Evolutionary conservation across 768 basidiomycete genomes (phyloP).

Genomic region (Naganishia vishniacii): DNA sequence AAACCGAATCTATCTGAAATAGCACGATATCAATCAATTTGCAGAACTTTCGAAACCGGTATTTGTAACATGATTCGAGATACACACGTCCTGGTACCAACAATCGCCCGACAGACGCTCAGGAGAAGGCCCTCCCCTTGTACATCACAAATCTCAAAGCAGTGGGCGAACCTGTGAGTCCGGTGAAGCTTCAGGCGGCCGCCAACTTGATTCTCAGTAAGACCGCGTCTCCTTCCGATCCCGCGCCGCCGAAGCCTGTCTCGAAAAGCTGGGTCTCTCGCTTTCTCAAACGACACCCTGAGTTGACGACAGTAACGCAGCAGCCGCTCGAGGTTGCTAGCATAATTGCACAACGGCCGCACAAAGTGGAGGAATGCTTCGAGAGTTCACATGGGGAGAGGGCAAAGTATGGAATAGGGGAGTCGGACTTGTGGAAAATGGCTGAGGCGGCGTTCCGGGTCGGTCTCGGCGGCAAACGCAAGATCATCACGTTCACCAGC

Average conservation of each 20-base stretch:
- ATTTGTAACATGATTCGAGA: neutral
- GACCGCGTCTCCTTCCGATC: too few relatives aligned
- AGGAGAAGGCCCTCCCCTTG: neutral
- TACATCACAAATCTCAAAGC: neutral
- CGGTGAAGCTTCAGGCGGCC: neutral
- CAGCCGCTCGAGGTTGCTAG: neutral
- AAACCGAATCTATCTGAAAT: neutral
- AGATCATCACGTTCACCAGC: neutral
- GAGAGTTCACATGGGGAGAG: neutral
- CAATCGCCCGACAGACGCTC: neutral
- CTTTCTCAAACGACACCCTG: neutral
- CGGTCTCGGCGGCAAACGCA: neutral
- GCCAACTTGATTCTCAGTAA: neutral
- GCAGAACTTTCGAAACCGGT: neutral
- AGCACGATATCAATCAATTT: neutral
- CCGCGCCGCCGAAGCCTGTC: too few relatives aligned
- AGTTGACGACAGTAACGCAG: neutral
- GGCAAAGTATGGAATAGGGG: neutral
- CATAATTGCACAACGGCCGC: neutral
- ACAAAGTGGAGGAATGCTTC: neutral
- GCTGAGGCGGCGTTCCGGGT: neutral
- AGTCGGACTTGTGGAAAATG: neutral
- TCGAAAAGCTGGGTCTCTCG: neutral
- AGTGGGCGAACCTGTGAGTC: neutral
- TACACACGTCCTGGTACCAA: neutral